Percentiles rank a stretch among this genome's conserved stretches.
phyloP scores from a whole-genome alignment of 148 eudicot species.

The Pharnaceum exiguum region DNA sequence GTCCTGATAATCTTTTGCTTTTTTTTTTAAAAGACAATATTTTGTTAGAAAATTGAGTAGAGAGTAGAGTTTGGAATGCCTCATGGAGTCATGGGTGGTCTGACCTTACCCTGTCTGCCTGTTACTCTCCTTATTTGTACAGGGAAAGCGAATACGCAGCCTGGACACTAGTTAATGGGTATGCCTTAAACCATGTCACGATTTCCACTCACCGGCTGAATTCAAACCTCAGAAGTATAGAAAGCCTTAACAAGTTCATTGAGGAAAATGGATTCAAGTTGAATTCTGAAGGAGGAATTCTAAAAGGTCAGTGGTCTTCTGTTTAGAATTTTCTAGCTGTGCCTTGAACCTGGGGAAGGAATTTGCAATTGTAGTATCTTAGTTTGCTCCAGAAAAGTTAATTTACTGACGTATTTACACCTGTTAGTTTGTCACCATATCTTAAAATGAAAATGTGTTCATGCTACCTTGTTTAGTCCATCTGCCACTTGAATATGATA shows the following conservation, averaged over 20 bases:
- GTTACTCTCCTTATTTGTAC: conserved; percentile 20
- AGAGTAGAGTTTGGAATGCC: neutral
- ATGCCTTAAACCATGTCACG: conserved; percentile 87
- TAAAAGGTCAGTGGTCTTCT: conserved; percentile 57
- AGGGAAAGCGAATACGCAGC: conserved; percentile 99
- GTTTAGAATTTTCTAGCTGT: neutral
- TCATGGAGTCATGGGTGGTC: neutral
- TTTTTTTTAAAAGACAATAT: no score
- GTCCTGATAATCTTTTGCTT: neutral
- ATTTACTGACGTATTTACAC: no score
- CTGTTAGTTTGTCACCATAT: no score
- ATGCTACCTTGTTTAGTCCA: no score
- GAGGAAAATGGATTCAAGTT: conserved; percentile 82
- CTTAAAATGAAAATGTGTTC: no score
- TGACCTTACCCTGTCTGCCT: neutral
- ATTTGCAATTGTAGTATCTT: no score
- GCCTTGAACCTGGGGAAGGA: no score
- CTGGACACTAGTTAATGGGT: conserved; percentile 97
- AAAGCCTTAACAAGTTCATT: conserved; percentile 67
- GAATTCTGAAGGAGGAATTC: conserved; percentile 84
- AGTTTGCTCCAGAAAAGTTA: neutral
- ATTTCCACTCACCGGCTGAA: conserved; percentile 75
- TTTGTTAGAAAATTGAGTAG: neutral
- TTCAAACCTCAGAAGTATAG: conserved; percentile 52
- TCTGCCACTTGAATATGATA: no score